phyloP scores from a whole-genome alignment of 1,284 basidiomycete genomes.

The Dichomitus squalens region DNA sequence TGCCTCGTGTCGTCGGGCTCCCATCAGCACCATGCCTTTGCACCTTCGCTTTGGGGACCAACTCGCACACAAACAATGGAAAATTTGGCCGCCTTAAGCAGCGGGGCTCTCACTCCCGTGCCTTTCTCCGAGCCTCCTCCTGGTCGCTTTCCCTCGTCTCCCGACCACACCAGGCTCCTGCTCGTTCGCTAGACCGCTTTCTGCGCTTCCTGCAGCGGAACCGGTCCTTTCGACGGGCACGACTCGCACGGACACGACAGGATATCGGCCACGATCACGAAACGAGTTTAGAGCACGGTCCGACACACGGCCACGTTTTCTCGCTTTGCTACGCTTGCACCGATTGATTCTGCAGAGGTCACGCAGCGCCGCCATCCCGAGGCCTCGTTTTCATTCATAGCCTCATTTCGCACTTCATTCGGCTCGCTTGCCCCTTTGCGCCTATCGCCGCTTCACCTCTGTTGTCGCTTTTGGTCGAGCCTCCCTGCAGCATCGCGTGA shows the following conservation, averaged over 20 bases:
- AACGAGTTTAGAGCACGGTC: slow-evolving; percentile 8
- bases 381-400: slow-evolving; percentile 32
- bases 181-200: slow-evolving; percentile 5
- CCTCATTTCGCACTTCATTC: slow-evolving; percentile 18
- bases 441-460: not conserved
- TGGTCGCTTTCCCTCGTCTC: slow-evolving; percentile 12
- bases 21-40: slow-evolving; percentile 7
- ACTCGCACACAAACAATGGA: slow-evolving; percentile 26
- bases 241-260: slow-evolving; percentile 5
- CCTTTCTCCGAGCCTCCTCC: slow-evolving; percentile 21
- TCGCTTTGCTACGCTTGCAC: not conserved
- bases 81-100: slow-evolving; percentile 21
- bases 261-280: slow-evolving; percentile 11
- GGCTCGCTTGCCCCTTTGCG: not conserved
- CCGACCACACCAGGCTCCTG: slow-evolving; percentile 19
- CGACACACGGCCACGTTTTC: slow-evolving; percentile 16
- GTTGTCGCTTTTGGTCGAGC: not conserved
- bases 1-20: slow-evolving; percentile 19
- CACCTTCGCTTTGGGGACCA: slow-evolving; percentile 19
- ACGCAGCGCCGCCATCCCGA: slow-evolving; percentile 19
- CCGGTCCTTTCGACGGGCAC: not conserved
- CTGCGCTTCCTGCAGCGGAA: slow-evolving; percentile 1
- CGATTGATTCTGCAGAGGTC: not conserved
- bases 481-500: slow-evolving; percentile 29
- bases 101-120: not conserved